Conservation (phyloP, 371 early-diverging fungal species). For the Nematocida ironsii region DNA sequence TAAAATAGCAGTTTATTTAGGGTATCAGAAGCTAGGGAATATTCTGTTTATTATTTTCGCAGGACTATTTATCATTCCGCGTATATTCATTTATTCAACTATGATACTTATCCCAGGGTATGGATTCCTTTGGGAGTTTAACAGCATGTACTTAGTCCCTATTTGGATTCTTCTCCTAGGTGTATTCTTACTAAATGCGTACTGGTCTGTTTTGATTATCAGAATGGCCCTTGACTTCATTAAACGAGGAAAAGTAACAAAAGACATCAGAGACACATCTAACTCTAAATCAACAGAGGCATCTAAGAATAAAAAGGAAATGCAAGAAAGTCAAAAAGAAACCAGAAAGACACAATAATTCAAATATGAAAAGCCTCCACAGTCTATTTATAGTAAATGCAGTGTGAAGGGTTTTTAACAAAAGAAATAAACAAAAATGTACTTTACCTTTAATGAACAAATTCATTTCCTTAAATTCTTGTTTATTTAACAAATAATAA, state of each 20-base stretch:
- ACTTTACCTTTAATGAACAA: neutral
- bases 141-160: conserved; percentile 5
- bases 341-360: too few relatives aligned
- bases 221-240: conserved; percentile 55
- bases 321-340: neutral
- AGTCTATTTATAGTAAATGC: too few relatives aligned
- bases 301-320: neutral
- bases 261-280: conserved; percentile 37
- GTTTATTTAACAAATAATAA: conserved; percentile 1
- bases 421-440: neutral
- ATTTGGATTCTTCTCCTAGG: conserved; percentile 53
- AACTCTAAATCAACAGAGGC: neutral
- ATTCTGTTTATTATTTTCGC: conserved; percentile 71
- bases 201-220: conserved; percentile 52
- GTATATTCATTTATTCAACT: conserved; percentile 65
- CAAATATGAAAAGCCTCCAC: too few relatives aligned
- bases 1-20: conserved; percentile 71
- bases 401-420: too few relatives aligned
- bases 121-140: conserved; percentile 45
- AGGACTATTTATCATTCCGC: conserved; percentile 70
- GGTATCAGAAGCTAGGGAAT: conserved; percentile 68
- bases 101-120: conserved; percentile 58
- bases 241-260: conserved; percentile 34
- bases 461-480: neutral
- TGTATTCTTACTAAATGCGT: conserved; percentile 47